Evolutionary conservation across 2,329 filamentous ascomycete genomes (phyloP), one percentile per base, ranked within the genome.

Genomic region (Dichotomopilus funicola): DNA sequence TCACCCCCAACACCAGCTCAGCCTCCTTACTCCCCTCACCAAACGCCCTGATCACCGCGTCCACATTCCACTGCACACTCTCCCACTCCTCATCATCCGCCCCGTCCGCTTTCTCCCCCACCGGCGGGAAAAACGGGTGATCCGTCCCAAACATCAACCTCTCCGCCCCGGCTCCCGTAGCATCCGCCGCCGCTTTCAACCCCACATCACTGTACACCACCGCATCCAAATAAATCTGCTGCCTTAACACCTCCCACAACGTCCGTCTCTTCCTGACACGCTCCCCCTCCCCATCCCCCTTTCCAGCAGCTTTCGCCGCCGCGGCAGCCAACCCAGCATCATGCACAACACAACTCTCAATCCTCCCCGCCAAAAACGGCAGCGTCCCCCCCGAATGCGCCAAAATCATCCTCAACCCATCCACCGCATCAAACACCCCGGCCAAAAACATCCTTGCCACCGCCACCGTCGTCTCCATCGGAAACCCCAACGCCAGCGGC

Each of bases 381-480:
- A 96, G 73, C 0, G 91, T 92, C 2, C 91, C 91, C 1, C 91
- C 91, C 31, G 88, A 91, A 71, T 96, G 91, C 0, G 91, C 91
- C 4, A 96, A 76, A 53, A 96, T 75, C 66, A 96, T 83, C 27
- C 82, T 78, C 59, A 96, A 71, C 7, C 75, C 73, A 0, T 79
- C 80, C 45, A 90, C 87, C 8, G 81, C 77, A 68, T 95, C 90
- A 70, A 94, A 96, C 0, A 95, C 87, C 0, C 89, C 88, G 0
- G 86, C 81, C n/a, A 96, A 75, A 53, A 90, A 85, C 89, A 96
- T 95, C 47, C 91, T 78, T 4, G 88, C 83, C 2, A 96, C 85
- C 0, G 91, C 89, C 63, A 96, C 92, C 1, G 91, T 96, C 0
- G 91, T 96, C 72, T 96, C 91, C 62, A 96, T 81, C 0, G 91